Base-by-base conservation (phyloP, 345 rosid genomes). In the Euphorbia peplus region DNA sequence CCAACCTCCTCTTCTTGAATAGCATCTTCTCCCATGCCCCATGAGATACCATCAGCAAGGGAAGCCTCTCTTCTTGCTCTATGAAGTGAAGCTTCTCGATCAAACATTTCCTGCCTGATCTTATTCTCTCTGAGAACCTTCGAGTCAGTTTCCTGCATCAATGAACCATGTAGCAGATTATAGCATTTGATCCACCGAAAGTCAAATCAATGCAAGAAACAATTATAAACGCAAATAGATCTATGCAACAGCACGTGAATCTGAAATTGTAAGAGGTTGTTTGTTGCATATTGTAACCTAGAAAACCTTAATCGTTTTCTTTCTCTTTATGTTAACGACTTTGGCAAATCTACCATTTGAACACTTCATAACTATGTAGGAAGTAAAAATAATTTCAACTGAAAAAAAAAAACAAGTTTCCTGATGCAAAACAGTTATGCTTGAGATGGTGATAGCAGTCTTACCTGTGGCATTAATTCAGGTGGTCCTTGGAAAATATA, bases 21-120 rank as follows among this genome's bases (percentile, higher is more conserved):
- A 65, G 95, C 99, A 87, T 91, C 99, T 81, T 95, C 99, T 75
- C 88, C 95, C 92, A 95, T 95, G 66, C 98, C 99, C 98, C 99
- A 95, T 58, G 96, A 95, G 82, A 90, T 80, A 79, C 99, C 99
- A 79, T 95, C 96, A 52, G 90, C 88, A 83, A 88, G 85, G 74
- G 87, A 80, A 60, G 92, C 89, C 64, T 88, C 93, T 60, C 73
- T 69, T 69, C 84, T 90, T 63, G 98, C 99, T 70, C 97, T 87
- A 63, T 44, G 86, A 75, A 91, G 89, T 75, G 99, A 95, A 63
- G 92, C 87, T 83, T 90, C 95, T 29, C 81, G 87, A 73, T 91
- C 99, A 25, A 79, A 70, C 81, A 88, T 76, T 63, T 78, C 85
- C 68, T 78, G 83, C 57, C 74, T 83, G 60, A 76, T 29, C 81